These are phyloP conservation scores for Adenanthera pavonina DNA, from an alignment of 306 rosid genomes.

Conservation along the genomic window DNA sequence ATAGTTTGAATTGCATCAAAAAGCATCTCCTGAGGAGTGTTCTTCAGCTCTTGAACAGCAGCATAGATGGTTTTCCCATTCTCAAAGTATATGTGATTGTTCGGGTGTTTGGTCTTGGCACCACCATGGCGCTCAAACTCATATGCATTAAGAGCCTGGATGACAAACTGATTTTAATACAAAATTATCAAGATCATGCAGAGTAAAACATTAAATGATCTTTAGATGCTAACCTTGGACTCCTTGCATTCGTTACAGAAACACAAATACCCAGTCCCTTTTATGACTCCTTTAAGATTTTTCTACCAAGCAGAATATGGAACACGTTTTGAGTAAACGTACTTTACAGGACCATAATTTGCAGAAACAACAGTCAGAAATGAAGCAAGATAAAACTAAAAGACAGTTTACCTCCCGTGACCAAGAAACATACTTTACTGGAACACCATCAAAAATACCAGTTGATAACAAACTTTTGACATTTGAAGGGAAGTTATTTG, in stretches of 20 bases:
- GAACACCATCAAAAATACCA: slow-evolving; percentile 92
- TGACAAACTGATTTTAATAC: slow-evolving; percentile 44
- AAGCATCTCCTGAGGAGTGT: slow-evolving; percentile 81
- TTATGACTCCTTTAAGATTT: slow-evolving; percentile 73
- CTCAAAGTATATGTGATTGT: slow-evolving; percentile 91
- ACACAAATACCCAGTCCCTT: slow-evolving; percentile 93
- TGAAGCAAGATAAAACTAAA: slow-evolving; percentile 23
- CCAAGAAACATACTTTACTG: slow-evolving; percentile 90
- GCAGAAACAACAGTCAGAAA: slow-evolving; percentile 26
- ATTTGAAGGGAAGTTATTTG: slow-evolving; percentile 94
- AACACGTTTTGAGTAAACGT: neutral
- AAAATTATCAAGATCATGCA: slow-evolving; percentile 33
- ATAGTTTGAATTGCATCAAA: slow-evolving; percentile 85
- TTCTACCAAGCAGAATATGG: slow-evolving; percentile 59
- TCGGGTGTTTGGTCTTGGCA: slow-evolving; percentile 96
- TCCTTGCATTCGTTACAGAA: slow-evolving; percentile 77
- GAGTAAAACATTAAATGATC: slow-evolving; percentile 29
- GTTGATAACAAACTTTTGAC: slow-evolving; percentile 95
- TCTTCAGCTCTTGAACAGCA: slow-evolving; percentile 95
- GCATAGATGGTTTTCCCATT: slow-evolving; percentile 94
- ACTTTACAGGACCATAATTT: neutral
- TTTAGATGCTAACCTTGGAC: slow-evolving; percentile 65
- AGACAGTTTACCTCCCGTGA: slow-evolving; percentile 77
- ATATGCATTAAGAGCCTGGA: slow-evolving; percentile 93
- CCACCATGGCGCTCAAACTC: slow-evolving; percentile 96